These are phyloP conservation scores for Coemansia sp. DNA, from an alignment of 192 early-diverging fungal genomes.

Conservation along the genomic window DNA sequence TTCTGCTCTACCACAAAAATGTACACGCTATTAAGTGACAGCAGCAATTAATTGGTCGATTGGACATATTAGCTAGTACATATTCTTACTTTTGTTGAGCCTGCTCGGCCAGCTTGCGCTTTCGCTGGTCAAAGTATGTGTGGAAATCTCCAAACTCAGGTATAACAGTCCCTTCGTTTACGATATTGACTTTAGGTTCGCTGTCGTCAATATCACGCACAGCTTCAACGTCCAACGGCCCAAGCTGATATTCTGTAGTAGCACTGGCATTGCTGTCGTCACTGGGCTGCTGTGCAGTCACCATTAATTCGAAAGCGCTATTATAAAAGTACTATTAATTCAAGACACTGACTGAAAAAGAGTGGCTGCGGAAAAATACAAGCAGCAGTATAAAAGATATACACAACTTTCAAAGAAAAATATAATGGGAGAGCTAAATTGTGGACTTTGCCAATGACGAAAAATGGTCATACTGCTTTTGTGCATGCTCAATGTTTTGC, in stretches of 20 bases:
- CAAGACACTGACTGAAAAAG: not conserved
- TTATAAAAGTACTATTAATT: not conserved
- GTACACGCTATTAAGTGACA: not conserved
- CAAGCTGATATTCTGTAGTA: conserved; percentile 16
- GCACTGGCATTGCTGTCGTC: not conserved
- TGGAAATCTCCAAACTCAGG: conserved; percentile 38
- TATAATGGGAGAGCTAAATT: conserved; percentile 6
- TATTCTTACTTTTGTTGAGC: conserved; percentile 15
- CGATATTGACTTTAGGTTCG: not conserved
- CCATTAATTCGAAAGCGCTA: not conserved
- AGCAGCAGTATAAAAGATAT: not conserved
- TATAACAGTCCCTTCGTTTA: not conserved
- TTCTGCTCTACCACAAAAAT: not conserved
- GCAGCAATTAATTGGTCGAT: not conserved
- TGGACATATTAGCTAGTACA: not conserved
- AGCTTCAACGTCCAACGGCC: not conserved
- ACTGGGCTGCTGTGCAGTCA: not conserved
- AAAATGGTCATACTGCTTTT: conserved; percentile 42
- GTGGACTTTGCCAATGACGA: conserved; percentile 18
- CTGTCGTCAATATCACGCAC: not conserved
- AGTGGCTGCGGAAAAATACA: conserved; percentile 1
- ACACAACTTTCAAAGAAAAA: not conserved
- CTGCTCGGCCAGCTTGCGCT: conserved; percentile 47
- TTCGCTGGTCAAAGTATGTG: conserved; percentile 40
- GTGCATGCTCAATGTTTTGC: conserved; percentile 17